Base-by-base conservation (phyloP, 176 grass and related monocot species). In the Triticum monococcum region DNA sequence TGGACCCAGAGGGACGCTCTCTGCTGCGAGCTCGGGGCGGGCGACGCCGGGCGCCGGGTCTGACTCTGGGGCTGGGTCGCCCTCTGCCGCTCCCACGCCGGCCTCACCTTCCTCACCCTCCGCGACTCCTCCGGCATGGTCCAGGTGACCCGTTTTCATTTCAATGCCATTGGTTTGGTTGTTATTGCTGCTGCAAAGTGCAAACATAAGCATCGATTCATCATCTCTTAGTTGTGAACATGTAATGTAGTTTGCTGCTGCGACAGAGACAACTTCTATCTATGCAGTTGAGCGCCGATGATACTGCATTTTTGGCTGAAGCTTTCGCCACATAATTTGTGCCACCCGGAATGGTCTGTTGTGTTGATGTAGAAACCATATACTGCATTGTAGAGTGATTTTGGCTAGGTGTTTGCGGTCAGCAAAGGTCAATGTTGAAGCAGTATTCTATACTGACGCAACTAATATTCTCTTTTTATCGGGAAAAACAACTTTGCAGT, bases 41-140 rank as follows among this genome's bases (percentile, higher is more conserved):
- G 33, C 2, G 97, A 96, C 54, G 97, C 95, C 1, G 97, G 97
- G 0, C 89, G 91, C 31, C 78, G 88, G 48, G 97, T 98, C 23
- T 41, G 82, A 72, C 88, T 99, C 22, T 96, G 97, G 60, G 94
- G 97, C 16, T 99, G 97, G 97, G 97, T 99, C 54, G 97, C 94
- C 20, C 91, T 99, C 7, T 92, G 90, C 56, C 89, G 97, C 35
- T 76, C 86, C 30, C 97, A 99, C 64, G 92, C 92, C 1, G 97
- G 92, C 30, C 92, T 99, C 67, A 96, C 94, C 25, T 99, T 94
- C 86, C 87, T 99, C 83, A 94, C 91, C 36, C 85, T 99, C 18
- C 84, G 97, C 4, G 97, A 99, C 72, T 60, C 62, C 48, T 96
- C 92, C 61, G 97, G 97, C 52, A 87, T 91, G 71, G 89, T 99